Base-by-base conservation (phyloP, 177 flowering plant species). In the Vitis hybrid region DNA sequence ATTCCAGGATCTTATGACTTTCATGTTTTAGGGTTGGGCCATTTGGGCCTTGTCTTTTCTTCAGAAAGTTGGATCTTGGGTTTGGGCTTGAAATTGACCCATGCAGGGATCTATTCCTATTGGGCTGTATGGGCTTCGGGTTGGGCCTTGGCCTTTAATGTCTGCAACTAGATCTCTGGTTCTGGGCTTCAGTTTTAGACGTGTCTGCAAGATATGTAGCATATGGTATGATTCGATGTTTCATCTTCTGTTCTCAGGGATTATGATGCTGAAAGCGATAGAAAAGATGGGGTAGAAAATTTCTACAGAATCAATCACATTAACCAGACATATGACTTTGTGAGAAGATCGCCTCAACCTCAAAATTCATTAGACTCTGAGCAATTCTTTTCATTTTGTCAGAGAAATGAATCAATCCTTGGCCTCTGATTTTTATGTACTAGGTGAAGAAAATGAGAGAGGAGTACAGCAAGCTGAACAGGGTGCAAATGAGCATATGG, bases 401-500 rank as follows among this genome's bases (percentile, higher is more conserved):
- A 15, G 5, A 19, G 15, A 54, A 50, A 34, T 66, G 3, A 45
- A 62, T 17, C 15, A n/a, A 10, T 60, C 13, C 18, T 60, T 15
- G 3, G 23, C 13, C 13, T 19, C 5, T 17, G 23, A 60, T 26
- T 15, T 21, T 30, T 30, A 58, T 2, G 1, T 21, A 51, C 9
- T 60, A 87, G 91, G 91, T 83, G 74, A 81, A 79, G 82, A 86
- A 30, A 61, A 88, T 83, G 92, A 85, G 88, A 61, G 82, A 77
- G 56, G 85, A 85, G 74, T 88, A 82, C 70, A 80, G 85, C 0
- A 85, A 75, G 49, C 48, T 86, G 77, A 74, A 88, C 64, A 82
- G 77, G 57, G 74, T 77, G 58, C 86, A 86, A 70, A 88, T 88
- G 92, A 85, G 90, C 78, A 88, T 86, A 45, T 86, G 92, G 90